Conservation (phyloP, 1,139 yeast species). For the Geotrichum cucujoidarum region DNA sequence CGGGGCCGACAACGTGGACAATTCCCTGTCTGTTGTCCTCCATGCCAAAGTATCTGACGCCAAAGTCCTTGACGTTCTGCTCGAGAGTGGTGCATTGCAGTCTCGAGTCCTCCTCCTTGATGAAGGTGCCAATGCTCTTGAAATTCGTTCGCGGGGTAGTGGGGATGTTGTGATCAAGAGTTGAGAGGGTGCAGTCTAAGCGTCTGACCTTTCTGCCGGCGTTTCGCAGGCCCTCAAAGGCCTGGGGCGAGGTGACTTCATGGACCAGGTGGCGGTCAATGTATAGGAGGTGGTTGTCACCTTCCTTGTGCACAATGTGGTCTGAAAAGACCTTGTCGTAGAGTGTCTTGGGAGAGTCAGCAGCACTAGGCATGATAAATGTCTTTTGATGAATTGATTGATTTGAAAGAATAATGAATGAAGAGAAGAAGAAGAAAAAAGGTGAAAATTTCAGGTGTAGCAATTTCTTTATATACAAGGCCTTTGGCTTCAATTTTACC, state of each 20-base stretch:
- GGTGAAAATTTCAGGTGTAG: background rate
- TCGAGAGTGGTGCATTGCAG: conserved; percentile 89
- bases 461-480: background rate
- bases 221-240: conserved; percentile 86
- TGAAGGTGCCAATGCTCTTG: conserved; percentile 72
- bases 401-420: conserved; percentile 1
- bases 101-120: conserved; percentile 85
- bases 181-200: conserved; percentile 90
- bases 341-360: conserved; percentile 46
- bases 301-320: conserved; percentile 86
- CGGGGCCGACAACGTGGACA: conserved; percentile 97
- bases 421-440: background rate
- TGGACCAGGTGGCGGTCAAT: conserved; percentile 96
- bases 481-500: no score
- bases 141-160: conserved; percentile 76
- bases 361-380: conserved; percentile 27
- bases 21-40: conserved; percentile 92
- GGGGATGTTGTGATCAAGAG: conserved; percentile 97
- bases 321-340: conserved; percentile 95
- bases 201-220: conserved; percentile 89
- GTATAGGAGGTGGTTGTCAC: conserved; percentile 75
- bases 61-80: conserved; percentile 84
- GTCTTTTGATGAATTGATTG: background rate
- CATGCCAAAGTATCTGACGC: conserved; percentile 90
- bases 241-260: conserved; percentile 98